Evolutionary conservation across 2,329 filamentous ascomycete species (phyloP), one percentile per base, ranked within the genome.

Genomic region (Aspergillus felis): DNA sequence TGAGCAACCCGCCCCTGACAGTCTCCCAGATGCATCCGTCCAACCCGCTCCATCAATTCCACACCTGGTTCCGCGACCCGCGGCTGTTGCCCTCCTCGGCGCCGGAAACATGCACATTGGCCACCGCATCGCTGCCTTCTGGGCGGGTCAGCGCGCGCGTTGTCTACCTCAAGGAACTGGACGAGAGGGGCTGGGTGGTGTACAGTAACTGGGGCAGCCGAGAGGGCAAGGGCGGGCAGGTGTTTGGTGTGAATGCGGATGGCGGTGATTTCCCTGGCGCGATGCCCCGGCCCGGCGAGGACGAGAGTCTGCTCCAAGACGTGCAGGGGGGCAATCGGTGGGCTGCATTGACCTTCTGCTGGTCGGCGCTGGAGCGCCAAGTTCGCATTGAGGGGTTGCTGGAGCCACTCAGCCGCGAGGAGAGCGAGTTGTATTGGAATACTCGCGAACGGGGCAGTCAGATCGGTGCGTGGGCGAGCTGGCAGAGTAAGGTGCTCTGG

Each of bases 151-250:
- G 87, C 50, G 87, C 90, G 3, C 90, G 94, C 58, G 83, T 91
- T 65, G 91, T 99, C 41, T 99, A 97, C 77, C 83, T 99, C 64
- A 99, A 99, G 77, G 94, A 97, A 79, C 85, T 97, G 25, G 92
- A 97, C 74, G 75, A 80, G 54, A 67, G 75, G 4, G 92, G 92
- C 17, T 99, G 95, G 76, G 91, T 97, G 47, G 82, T 99, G 51
- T 99, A 97, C 81, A 89, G 86, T 69, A 99, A 99, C 75, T 93
- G 92, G 79, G 92, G 86, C 59, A 90, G 86, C 58, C 77, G 82
- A 28, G 86, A 87, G 60, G 75, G 75, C 1, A 78, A 78, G 56
- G 75, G 75, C 17, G 68, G 66, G 32, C 74, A 78, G 55, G 72
- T 79, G 1, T 76, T 76, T 55, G 70, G 75, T 8, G 49, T 35